Base-by-base conservation (phyloP, 805 yeast genomes). In the Naumovozyma baii region DNA sequence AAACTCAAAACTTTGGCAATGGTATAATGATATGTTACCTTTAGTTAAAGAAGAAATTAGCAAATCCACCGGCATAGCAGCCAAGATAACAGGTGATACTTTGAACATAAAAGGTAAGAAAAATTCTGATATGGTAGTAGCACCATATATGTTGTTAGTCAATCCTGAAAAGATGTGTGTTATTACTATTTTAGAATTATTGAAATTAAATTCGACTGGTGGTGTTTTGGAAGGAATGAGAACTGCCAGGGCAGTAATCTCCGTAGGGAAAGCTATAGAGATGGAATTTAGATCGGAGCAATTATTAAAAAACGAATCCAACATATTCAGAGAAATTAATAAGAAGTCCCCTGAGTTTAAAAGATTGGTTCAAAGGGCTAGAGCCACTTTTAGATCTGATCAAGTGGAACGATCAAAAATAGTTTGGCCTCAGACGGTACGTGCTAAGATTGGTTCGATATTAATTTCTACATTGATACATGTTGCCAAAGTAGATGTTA, bases 251-350 rank as follows among this genome's bases (percentile, higher is more conserved):
- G 87, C 94, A 0, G 84, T 87, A 13, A 66, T 82, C 15, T 69
- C 83, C 0, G 86, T 90, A 3, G 95, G 96, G 7, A 77, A 72
- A 48, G 87, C 94, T 10, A 69, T 90, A 17, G 96, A 90, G 56
- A 62, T 79, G 50, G 97, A 92, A 58, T 84, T 80, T 57, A 74
- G 80, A 48, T 73, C 94, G 0, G 86, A 82, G 51, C 69, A 70
- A 47, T 61, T 83, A 35, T 61, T 80, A 43, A 69, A 72, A 29
- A 63, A 74, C 2, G 87, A 81, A 47, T 67, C 71, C 25, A 72
- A 69, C 42, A 68, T 74, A 2, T 67, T 76, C 46, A 74, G 70
- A 51, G 76, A 76, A 38, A 66, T 72, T 41, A 70, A 70, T 43
- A 72, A 67, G 45, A 66, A 73, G 36, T 64, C 72, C 10, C 63